These are phyloP conservation scores for Penium margaritaceum DNA, from an alignment of 139 green algal species.

Conservation along the genomic window DNA sequence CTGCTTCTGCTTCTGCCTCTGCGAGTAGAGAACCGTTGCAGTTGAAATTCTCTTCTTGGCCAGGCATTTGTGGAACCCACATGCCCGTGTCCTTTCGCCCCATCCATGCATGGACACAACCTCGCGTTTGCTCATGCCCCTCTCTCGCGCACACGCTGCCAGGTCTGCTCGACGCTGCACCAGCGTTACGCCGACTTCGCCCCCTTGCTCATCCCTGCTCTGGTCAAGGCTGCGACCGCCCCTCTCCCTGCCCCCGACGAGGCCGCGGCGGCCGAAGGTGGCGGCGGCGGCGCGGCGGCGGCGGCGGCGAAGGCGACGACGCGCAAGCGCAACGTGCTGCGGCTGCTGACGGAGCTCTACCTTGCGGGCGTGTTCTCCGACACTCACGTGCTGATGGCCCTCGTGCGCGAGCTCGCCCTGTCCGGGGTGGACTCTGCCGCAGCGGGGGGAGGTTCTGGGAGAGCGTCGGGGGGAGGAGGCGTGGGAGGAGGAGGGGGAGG, in stretches of 20 bases:
- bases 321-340: constrained; percentile 60
- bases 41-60: no score
- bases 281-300: neutral
- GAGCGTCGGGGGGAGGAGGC: neutral
- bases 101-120: no score
- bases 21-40: no score
- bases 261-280: neutral
- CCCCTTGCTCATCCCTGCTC: constrained; percentile 43
- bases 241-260: neutral
- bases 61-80: no score
- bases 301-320: neutral
- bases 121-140: no score
- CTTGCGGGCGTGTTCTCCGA: constrained; percentile 61
- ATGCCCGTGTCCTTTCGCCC: no score
- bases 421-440: neutral
- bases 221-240: constrained; percentile 45
- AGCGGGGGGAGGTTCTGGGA: neutral
- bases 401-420: constrained; percentile 52
- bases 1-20: no score
- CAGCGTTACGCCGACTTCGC: constrained; percentile 73
- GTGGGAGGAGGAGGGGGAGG: neutral
- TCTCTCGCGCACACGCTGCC: no score
- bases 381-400: constrained; percentile 50
- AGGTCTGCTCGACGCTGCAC: constrained; percentile 75
- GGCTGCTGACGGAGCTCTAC: constrained; percentile 77